Evolutionary conservation across 768 basidiomycete species (phyloP).

Genomic region (Thelephora ganbajun): DNA sequence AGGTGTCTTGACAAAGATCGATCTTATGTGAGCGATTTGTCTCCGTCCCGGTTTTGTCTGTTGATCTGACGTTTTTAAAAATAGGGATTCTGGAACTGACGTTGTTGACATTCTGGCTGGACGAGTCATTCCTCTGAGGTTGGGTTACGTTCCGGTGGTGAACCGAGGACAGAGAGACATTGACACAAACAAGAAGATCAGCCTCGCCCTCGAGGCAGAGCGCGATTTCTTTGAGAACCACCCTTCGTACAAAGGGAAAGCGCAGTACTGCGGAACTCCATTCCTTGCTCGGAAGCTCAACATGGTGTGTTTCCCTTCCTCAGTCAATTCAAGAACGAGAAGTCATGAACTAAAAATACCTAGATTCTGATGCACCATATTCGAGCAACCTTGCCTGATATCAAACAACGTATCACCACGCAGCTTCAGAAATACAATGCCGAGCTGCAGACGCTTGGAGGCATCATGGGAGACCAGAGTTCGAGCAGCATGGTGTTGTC

Average conservation of each 20-base stretch:
- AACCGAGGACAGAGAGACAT: conserved; percentile 98
- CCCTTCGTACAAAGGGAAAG: conserved; percentile 82
- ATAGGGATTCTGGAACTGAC: conserved; percentile 94
- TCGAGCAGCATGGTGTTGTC: conserved; percentile 86
- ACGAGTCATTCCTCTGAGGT: conserved; percentile 85
- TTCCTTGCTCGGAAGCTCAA: conserved; percentile 92
- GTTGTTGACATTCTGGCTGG: conserved; percentile 98
- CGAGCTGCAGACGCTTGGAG: conserved; percentile 77
- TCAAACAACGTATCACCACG: conserved; percentile 88
- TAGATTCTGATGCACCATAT: conserved; percentile 99
- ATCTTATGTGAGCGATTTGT: conserved; percentile 67
- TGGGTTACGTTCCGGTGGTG: conserved; percentile 97
- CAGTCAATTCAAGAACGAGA: background rate
- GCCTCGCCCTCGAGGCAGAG: conserved; percentile 76
- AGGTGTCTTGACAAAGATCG: conserved; percentile 96
- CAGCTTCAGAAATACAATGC: conserved; percentile 81
- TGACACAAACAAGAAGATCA: conserved; percentile 76
- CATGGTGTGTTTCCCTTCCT: conserved; percentile 41
- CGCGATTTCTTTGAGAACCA: conserved; percentile 92
- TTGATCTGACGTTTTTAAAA: conserved; percentile 6
- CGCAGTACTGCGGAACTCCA: conserved; percentile 94
- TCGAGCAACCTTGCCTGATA: conserved; percentile 92
- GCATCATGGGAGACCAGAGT: conserved; percentile 70
- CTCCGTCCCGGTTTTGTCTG: background rate
- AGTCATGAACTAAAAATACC: background rate